Percentiles rank a stretch among this genome's conserved stretches.
phyloP scores from a whole-genome alignment of 106 monocot species.

The Apostasia ramifera region DNA sequence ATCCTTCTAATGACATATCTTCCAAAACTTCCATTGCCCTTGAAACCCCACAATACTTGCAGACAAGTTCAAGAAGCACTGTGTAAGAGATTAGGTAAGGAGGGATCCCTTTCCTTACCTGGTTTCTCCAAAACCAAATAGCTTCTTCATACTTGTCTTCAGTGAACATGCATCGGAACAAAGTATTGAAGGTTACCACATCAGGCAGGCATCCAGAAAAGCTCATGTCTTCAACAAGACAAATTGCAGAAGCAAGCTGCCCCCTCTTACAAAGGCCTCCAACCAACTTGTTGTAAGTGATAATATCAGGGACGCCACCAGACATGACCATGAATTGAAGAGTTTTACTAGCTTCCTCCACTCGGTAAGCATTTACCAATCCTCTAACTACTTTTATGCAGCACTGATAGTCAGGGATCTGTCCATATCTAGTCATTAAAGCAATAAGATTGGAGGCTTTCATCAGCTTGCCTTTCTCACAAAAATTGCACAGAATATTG shows the following conservation, averaged over 20 bases:
- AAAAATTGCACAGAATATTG: slow-evolving; percentile 26
- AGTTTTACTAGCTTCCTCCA: slow-evolving; percentile 41
- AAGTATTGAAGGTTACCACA: slow-evolving; percentile 64
- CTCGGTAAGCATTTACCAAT: slow-evolving; percentile 35
- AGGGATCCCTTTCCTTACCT: slow-evolving; percentile 46
- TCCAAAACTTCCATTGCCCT: slow-evolving; percentile 47
- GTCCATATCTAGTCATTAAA: slow-evolving; percentile 62
- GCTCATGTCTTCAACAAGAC: slow-evolving; percentile 49
- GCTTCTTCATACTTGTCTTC: slow-evolving; percentile 40
- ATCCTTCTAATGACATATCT: slow-evolving; percentile 60
- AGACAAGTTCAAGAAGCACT: slow-evolving; percentile 59
- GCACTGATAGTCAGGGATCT: slow-evolving; percentile 51
- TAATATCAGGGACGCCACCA: slow-evolving; percentile 62
- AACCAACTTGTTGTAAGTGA: slow-evolving; percentile 74
- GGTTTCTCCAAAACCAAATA: slow-evolving; percentile 54
- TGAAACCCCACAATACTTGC: slow-evolving; percentile 42
- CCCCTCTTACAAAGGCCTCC: slow-evolving; percentile 54
- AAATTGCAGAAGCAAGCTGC: slow-evolving; percentile 30
- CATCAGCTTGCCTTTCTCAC: slow-evolving; percentile 46
- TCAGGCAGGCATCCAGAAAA: slow-evolving; percentile 62
- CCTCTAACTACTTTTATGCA: slow-evolving; percentile 55
- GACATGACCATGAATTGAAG: slow-evolving; percentile 52
- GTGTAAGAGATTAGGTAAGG: slow-evolving; percentile 62
- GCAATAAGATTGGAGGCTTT: slow-evolving; percentile 59
- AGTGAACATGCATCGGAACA: slow-evolving; percentile 53